Evolutionary conservation across 179 eudicot species (phyloP).

Genomic region (Carnegiea gigantea): DNA sequence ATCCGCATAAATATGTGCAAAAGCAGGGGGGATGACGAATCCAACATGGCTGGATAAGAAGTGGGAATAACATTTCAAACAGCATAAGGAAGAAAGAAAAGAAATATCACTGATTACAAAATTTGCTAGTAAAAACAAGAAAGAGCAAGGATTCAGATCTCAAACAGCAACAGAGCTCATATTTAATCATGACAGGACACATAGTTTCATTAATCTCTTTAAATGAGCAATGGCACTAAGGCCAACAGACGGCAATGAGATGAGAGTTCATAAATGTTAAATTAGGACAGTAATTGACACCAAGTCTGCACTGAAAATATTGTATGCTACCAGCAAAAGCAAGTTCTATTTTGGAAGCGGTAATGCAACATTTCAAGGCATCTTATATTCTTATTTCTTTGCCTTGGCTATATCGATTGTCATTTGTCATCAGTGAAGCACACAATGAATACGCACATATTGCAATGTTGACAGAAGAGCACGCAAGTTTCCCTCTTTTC

Average conservation of each 20-base stretch:
- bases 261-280: not conserved
- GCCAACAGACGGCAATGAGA: not conserved
- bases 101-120: not conserved
- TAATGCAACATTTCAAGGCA: not conserved
- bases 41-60: not conserved
- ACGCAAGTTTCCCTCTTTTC: slow-evolving; percentile 91
- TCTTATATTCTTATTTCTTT: not conserved
- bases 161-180: not conserved
- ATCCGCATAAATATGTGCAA: no score
- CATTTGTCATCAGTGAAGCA: slow-evolving; percentile 1
- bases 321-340: not conserved
- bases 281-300: not conserved
- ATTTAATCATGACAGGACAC: not conserved
- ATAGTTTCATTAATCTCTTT: not conserved
- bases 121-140: not conserved
- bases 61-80: not conserved
- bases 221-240: not conserved
- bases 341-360: not conserved
- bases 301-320: not conserved
- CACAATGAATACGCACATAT: slow-evolving; percentile 54
- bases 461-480: slow-evolving; percentile 85
- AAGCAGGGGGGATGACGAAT: no score
- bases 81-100: not conserved
- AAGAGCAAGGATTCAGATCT: not conserved
- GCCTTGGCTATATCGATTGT: not conserved